Evolutionary conservation across 805 yeast genomes (phyloP).

Genomic region (Pichia insulana): DNA sequence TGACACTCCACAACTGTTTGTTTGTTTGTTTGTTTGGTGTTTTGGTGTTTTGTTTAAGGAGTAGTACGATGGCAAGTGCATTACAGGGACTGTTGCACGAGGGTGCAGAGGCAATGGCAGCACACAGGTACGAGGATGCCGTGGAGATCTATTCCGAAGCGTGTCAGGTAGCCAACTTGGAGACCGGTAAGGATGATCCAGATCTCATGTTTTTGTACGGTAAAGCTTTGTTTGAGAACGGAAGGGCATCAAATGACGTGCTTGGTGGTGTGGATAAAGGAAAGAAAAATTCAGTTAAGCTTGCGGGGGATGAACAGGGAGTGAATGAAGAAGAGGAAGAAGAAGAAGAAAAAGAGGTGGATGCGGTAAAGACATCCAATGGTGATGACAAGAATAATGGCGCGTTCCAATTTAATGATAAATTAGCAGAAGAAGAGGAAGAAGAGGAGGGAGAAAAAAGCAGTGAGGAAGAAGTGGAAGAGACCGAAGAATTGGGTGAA

Average conservation of each 20-base stretch:
- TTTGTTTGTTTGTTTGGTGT: too few species aligned
- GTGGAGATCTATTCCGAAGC: slow-evolving; percentile 65
- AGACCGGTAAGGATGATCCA: slow-evolving; percentile 58
- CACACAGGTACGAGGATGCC: slow-evolving; percentile 59
- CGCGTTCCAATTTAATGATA: slow-evolving; percentile 24
- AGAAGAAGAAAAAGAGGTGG: slow-evolving; percentile 23
- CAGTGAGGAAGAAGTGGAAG: slow-evolving; percentile 20
- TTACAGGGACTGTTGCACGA: slow-evolving; percentile 42
- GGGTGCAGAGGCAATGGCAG: slow-evolving; percentile 59
- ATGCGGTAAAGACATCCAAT: too few species aligned
- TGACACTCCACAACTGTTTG: too few species aligned
- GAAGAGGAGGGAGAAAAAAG: slow-evolving; percentile 15
- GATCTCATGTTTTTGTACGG: slow-evolving; percentile 72
- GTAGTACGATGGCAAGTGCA: slow-evolving; percentile 1
- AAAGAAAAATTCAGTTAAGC: slow-evolving; percentile 16
- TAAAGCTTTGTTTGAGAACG: slow-evolving; percentile 68
- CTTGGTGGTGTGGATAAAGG: slow-evolving; percentile 42
- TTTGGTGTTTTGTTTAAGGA: too few species aligned
- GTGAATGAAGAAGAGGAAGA: slow-evolving; percentile 23
- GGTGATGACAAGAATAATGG: not conserved
- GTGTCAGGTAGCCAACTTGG: slow-evolving; percentile 46
- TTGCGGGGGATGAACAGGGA: slow-evolving; percentile 1
- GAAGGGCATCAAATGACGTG: slow-evolving; percentile 65
- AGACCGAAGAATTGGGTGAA: slow-evolving; percentile 16
- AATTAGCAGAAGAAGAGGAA: slow-evolving; percentile 25